Evolutionary conservation across 1,284 basidiomycete species (phyloP).

Genomic region (Trametes sp.): DNA sequence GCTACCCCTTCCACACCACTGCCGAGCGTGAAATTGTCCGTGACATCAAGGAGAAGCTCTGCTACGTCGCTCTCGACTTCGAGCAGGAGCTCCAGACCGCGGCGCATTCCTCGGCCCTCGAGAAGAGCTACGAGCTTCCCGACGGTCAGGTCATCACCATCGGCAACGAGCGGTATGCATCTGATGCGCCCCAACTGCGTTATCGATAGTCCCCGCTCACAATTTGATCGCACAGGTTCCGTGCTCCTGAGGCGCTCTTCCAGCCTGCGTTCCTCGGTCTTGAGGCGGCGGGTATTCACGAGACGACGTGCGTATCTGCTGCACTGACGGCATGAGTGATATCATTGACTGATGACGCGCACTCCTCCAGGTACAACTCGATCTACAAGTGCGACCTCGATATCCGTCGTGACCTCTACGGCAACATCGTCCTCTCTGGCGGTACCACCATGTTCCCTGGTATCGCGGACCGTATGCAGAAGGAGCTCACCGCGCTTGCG

Average conservation of each 20-base stretch:
- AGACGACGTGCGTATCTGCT: constrained; percentile 76
- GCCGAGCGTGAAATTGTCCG: constrained; percentile 96
- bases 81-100: constrained; percentile 96
- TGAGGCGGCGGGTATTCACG: constrained; percentile 94
- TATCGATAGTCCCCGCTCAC: constrained; percentile 7
- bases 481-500: constrained; percentile 90
- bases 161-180: constrained; percentile 86
- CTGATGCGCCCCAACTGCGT: neutral
- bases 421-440: constrained; percentile 94
- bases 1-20: constrained; percentile 94
- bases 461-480: constrained; percentile 98
- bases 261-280: constrained; percentile 94
- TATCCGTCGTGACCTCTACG: constrained; percentile 90
- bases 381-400: constrained; percentile 85
- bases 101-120: constrained; percentile 89
- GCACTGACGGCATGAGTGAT: neutral
- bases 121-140: constrained; percentile 96
- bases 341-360: constrained; percentile 48
- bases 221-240: constrained; percentile 70
- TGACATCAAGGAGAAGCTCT: constrained; percentile 99
- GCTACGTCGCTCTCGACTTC: constrained; percentile 97
- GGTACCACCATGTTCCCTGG: constrained; percentile 99
- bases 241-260: constrained; percentile 97
- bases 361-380: constrained; percentile 79
- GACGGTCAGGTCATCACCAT: constrained; percentile 98